Conservation (phyloP, 139 green algal species). For the Chlorella ohadii region DNA sequence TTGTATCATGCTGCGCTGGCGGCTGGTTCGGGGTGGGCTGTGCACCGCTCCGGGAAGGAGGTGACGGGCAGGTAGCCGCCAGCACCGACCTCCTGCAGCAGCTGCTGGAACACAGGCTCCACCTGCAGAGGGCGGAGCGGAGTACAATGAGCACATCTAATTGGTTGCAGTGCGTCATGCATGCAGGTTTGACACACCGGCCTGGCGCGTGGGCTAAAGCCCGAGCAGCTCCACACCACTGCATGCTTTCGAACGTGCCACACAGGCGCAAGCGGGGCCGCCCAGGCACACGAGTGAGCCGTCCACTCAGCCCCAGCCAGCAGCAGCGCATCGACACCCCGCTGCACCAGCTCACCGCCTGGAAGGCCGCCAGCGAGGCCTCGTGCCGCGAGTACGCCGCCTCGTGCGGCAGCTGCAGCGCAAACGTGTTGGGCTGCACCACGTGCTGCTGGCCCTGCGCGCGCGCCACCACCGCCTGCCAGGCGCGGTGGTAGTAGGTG, state of each 20-base stretch:
- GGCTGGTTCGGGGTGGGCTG: background rate
- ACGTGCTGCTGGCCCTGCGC: conserved; percentile 3
- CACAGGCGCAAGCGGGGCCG: no score
- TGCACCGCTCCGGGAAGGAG: background rate
- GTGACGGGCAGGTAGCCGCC: conserved; percentile 16
- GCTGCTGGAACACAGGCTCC: conserved; percentile 23
- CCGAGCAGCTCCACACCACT: no score
- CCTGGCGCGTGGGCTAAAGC: no score
- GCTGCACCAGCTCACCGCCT: background rate
- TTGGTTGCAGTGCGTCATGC: no score
- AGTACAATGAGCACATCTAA: background rate
- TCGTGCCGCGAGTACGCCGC: background rate
- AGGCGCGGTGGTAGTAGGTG: conserved; percentile 27
- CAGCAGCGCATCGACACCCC: background rate
- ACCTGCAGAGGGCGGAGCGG: background rate
- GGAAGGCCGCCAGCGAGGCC: background rate
- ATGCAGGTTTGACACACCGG: no score
- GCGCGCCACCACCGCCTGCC: conserved; percentile 4
- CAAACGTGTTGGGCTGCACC: conserved; percentile 31
- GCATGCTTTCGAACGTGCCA: no score
- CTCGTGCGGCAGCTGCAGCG: conserved; percentile 24
- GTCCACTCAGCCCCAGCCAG: no score
- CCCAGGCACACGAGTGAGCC: no score
- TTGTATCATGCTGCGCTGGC: background rate
- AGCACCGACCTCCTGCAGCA: conserved; percentile 9